phyloP scores from a whole-genome alignment of 2,329 filamentous ascomycete genomes.

The Colletotrichum chrysophilum region DNA sequence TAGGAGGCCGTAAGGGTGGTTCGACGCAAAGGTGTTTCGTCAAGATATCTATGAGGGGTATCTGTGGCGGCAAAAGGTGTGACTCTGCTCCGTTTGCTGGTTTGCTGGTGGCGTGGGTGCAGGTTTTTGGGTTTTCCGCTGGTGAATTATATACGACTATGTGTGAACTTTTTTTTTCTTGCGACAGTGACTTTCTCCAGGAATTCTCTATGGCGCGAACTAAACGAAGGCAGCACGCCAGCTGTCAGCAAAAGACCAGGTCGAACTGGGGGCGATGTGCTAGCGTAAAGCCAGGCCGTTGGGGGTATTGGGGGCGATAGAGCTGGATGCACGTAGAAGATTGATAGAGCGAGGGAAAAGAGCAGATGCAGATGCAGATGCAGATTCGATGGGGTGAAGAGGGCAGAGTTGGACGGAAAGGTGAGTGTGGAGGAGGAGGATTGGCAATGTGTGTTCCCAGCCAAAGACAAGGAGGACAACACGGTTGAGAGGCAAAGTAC shows the following conservation, averaged over 20 bases:
- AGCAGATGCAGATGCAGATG: background rate
- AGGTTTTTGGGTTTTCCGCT: background rate
- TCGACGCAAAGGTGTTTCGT: background rate
- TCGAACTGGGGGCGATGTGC: background rate
- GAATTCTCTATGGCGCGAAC: slow-evolving; percentile 19
- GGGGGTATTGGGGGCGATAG: background rate
- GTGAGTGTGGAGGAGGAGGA: background rate
- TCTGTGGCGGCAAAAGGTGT: background rate
- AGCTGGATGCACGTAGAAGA: background rate
- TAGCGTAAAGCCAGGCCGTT: background rate
- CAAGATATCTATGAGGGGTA: background rate
- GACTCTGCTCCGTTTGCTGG: background rate
- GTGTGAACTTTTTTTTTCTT: slow-evolving; percentile 12
- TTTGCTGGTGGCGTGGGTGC: background rate
- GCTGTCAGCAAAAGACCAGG: slow-evolving; percentile 16
- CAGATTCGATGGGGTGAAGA: background rate
- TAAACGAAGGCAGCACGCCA: slow-evolving; percentile 11
- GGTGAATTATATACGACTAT: slow-evolving; percentile 19
- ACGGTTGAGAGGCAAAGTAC: background rate
- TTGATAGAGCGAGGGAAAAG: background rate
- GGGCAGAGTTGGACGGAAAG: background rate
- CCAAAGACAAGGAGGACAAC: background rate
- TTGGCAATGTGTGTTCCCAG: background rate
- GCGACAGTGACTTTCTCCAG: slow-evolving; percentile 19
- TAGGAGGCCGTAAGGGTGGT: background rate